Percentiles rank a stretch among this genome's conserved stretches.
phyloP scores from a whole-genome alignment of 2,329 filamentous ascomycete genomes.

The Chaetoscypha palmicola region DNA sequence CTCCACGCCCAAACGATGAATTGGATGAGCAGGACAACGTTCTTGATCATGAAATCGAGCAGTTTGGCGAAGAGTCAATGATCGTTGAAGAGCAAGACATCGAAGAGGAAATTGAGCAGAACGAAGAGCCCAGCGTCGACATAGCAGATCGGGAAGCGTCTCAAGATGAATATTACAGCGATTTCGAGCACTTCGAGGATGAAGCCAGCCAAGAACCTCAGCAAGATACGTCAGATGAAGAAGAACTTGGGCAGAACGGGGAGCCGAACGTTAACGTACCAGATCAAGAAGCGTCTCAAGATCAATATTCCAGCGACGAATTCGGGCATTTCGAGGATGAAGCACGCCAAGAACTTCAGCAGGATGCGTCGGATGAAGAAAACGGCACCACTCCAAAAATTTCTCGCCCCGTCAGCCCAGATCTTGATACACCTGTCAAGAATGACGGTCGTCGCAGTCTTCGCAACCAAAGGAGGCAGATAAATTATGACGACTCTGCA shows the following conservation, averaged over 20 bases:
- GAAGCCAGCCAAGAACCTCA: too few species aligned
- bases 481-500: slow-evolving; percentile 1
- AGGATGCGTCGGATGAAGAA: too few species aligned
- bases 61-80: not conserved
- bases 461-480: not conserved
- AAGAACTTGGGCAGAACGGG: not conserved
- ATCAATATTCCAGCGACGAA: not conserved
- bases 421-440: slow-evolving; percentile 4
- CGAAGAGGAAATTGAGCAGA: not conserved
- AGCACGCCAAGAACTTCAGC: too few species aligned
- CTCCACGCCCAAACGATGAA: not conserved
- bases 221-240: too few species aligned
- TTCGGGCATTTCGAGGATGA: not conserved
- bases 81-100: not conserved
- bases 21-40: not conserved
- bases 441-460: not conserved
- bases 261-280: not conserved
- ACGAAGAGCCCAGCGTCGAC: not conserved
- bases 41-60: not conserved
- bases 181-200: not conserved
- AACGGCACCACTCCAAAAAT: not conserved
- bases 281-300: not conserved
- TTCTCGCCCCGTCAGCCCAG: not conserved
- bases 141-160: not conserved
- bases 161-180: not conserved